Conservation (phyloP, 2,329 filamentous ascomycete genomes). For the Didymella arachidicola region DNA sequence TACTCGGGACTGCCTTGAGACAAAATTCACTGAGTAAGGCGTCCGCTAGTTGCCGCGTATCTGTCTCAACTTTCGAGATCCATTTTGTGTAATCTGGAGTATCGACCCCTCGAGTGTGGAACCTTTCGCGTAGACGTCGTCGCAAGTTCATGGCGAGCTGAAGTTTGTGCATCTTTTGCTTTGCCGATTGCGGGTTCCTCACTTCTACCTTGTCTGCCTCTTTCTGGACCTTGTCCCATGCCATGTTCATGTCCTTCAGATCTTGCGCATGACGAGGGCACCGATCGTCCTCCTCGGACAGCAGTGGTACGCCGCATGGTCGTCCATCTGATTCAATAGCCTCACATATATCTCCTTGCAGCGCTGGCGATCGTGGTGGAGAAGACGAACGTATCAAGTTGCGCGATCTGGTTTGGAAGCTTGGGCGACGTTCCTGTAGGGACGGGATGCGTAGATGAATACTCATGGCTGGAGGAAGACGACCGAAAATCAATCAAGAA, state of each 20-base stretch:
- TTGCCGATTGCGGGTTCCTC: slow-evolving; percentile 20
- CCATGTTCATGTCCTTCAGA: slow-evolving; percentile 25
- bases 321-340: slow-evolving; percentile 35
- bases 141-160: slow-evolving; percentile 35
- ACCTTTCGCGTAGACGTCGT: slow-evolving; percentile 32
- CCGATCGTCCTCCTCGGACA: slow-evolving; percentile 18
- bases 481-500: not conserved
- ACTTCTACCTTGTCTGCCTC: slow-evolving; percentile 34
- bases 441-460: slow-evolving; percentile 18
- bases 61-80: slow-evolving; percentile 34
- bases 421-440: slow-evolving; percentile 14
- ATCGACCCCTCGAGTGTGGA: slow-evolving; percentile 36
- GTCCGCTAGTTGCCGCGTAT: slow-evolving; percentile 33
- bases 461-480: slow-evolving; percentile 9
- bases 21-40: slow-evolving; percentile 31
- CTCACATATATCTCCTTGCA: slow-evolving; percentile 25
- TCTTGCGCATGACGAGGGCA: slow-evolving; percentile 32
- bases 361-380: slow-evolving; percentile 31
- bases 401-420: slow-evolving; percentile 21
- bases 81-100: slow-evolving; percentile 36
- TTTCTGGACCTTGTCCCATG: slow-evolving; percentile 27
- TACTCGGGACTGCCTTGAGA: no score
- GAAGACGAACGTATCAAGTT: slow-evolving; percentile 19
- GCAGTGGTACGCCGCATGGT: slow-evolving; percentile 26
- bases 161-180: slow-evolving; percentile 37